Conservation (phyloP, 1,139 yeast species). For the Suhomyces ambrosiae region DNA sequence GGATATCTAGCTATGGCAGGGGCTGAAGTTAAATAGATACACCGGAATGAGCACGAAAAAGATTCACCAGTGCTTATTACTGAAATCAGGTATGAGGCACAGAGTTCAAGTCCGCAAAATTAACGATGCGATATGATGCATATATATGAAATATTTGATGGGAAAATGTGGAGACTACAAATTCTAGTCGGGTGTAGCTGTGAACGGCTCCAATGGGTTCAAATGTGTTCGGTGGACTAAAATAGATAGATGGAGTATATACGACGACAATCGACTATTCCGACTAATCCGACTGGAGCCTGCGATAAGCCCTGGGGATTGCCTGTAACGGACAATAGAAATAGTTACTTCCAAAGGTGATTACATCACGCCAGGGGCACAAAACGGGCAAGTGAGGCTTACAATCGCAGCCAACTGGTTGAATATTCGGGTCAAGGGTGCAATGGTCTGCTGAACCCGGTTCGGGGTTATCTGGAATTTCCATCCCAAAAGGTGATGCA, state of each 20-base stretch:
- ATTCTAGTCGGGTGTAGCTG: too few relatives aligned
- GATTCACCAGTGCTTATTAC: too few relatives aligned
- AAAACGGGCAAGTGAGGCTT: background rate
- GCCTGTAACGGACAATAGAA: background rate
- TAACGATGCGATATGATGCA: background rate
- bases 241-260: background rate
- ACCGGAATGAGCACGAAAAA: background rate
- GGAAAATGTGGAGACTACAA: background rate
- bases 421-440: too few relatives aligned
- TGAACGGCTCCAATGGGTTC: too few relatives aligned
- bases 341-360: background rate
- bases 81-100: background rate
- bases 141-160: background rate
- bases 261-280: background rate
- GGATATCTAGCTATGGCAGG: background rate
- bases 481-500: too few relatives aligned
- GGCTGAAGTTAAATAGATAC: background rate
- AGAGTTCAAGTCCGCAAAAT: slow-evolving; percentile 1
- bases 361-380: background rate
- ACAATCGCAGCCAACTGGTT: too few relatives aligned
- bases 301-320: background rate
- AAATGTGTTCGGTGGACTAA: too few relatives aligned
- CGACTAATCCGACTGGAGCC: background rate
- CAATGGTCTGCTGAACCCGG: too few relatives aligned
- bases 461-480: too few relatives aligned